Percentiles rank a stretch among this genome's conserved stretches.
Evolutionary conservation across 2,329 filamentous ascomycete species (phyloP).

Genomic region (Sarocladiaceae sp.): DNA sequence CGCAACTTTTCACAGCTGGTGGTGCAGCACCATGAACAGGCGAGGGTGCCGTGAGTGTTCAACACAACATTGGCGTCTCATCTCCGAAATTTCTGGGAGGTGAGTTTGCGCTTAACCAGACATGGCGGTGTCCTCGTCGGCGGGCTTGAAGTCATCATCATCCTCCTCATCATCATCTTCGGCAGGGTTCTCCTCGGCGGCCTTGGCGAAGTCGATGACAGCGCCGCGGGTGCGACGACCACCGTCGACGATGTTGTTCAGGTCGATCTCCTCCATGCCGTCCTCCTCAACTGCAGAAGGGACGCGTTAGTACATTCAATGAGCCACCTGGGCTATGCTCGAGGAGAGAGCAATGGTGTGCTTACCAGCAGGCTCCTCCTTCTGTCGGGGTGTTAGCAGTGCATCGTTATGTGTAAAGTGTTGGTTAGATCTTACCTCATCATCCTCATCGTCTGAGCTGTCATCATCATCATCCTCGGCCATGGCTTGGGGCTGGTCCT

Average conservation of each 20-base stretch:
- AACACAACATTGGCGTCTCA: neutral
- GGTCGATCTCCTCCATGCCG: constrained; percentile 87
- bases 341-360: too few species aligned
- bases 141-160: constrained; percentile 63
- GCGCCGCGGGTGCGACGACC: constrained; percentile 86
- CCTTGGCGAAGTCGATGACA: constrained; percentile 90
- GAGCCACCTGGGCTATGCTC: too few species aligned
- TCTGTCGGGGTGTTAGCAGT: neutral
- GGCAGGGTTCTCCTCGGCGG: constrained; percentile 70
- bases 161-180: constrained; percentile 79
- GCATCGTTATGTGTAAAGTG: neutral
- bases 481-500: constrained; percentile 55
- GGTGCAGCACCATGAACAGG: neutral
- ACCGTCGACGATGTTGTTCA: constrained; percentile 76
- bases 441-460: constrained; percentile 45
- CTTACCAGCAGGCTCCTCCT: constrained; percentile 9
- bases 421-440: constrained; percentile 11
- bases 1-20: neutral
- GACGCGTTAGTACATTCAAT: too few species aligned
- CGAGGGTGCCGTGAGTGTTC: neutral
- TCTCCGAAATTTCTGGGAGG: neutral
- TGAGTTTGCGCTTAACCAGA: constrained; percentile 23
- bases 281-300: constrained; percentile 55
- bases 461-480: constrained; percentile 72
- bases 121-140: constrained; percentile 68